phyloP scores from a whole-genome alignment of 106 monocot species.

The Alisma plantagoaquatica region DNA sequence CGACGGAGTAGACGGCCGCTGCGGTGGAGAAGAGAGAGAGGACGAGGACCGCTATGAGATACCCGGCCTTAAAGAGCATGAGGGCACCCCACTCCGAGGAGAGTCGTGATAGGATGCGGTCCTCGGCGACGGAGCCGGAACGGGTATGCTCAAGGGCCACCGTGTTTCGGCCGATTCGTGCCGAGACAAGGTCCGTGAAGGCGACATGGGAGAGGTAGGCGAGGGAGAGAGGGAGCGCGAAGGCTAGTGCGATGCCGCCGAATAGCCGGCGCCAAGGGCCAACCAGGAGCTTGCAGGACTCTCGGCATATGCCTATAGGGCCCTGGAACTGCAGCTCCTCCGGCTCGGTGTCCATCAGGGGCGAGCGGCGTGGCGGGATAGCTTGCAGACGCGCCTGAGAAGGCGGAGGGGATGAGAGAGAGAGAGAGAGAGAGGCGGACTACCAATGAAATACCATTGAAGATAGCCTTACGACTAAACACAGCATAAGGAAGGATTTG shows the following conservation, averaged over 20 bases:
- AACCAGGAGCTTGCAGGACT: conserved; percentile 28
- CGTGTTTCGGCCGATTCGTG: conserved; percentile 33
- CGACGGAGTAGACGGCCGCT: conserved; percentile 82
- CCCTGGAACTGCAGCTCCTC: conserved; percentile 67
- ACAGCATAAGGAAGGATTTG: too few species aligned
- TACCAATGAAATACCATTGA: too few species aligned
- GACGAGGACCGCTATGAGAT: conserved; percentile 52
- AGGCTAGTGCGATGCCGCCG: conserved; percentile 31
- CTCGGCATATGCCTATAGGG: conserved; percentile 27
- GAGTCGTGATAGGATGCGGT: conserved; percentile 27
- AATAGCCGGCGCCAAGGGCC: conserved; percentile 25
- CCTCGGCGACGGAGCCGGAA: conserved; percentile 31
- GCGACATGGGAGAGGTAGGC: conserved; percentile 44
- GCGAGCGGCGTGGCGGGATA: not conserved
- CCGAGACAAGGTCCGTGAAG: conserved; percentile 38
- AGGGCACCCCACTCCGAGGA: conserved; percentile 36
- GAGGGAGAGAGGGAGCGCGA: conserved; percentile 45
- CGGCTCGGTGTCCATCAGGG: conserved; percentile 41
- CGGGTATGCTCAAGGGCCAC: conserved; percentile 29
- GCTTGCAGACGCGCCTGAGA: too few species aligned
- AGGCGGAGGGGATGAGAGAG: not conserved
- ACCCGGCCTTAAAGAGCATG: conserved; percentile 53
- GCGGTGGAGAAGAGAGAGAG: conserved; percentile 72
- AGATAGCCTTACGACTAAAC: too few species aligned
- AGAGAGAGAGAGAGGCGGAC: not conserved